Conservation (phyloP, 176 grass and related monocot species). For the Pharus latifolius region DNA sequence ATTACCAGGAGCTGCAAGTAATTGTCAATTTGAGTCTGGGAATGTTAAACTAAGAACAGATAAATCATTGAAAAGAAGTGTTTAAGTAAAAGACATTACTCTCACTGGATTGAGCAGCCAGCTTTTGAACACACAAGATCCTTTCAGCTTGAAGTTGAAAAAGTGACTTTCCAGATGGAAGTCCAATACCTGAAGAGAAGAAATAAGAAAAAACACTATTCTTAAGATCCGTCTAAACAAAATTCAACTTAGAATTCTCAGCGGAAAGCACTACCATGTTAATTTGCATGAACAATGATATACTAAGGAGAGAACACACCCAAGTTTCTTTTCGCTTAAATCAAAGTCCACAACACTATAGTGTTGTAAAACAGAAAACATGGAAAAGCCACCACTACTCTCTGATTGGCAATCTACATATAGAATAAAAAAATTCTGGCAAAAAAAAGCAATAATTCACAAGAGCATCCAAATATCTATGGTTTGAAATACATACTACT, state of each 20-base stretch:
- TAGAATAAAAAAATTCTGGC: neutral
- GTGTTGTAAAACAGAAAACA: neutral
- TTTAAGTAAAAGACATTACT: constrained; percentile 27
- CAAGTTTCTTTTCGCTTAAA: neutral
- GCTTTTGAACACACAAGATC: constrained; percentile 83
- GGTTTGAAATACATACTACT: neutral
- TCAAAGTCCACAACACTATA: neutral
- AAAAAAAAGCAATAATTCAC: constrained; percentile 10
- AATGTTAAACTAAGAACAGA: neutral
- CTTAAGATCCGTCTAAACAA: neutral
- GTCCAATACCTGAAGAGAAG: constrained; percentile 51
- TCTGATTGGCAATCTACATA: no score
- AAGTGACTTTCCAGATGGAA: constrained; percentile 95
- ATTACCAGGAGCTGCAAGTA: constrained; percentile 40
- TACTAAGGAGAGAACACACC: neutral
- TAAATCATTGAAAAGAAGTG: neutral
- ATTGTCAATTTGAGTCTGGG: constrained; percentile 14
- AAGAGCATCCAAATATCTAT: neutral
- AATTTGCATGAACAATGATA: neutral
- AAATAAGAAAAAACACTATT: neutral
- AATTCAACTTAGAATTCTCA: neutral
- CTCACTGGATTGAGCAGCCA: constrained; percentile 87
- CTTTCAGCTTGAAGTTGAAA: constrained; percentile 96
- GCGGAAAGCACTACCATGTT: neutral
- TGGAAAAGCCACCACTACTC: neutral